Evolutionary conservation across 805 yeast species (phyloP).

Genomic region (Citeromyces nyonsensis): DNA sequence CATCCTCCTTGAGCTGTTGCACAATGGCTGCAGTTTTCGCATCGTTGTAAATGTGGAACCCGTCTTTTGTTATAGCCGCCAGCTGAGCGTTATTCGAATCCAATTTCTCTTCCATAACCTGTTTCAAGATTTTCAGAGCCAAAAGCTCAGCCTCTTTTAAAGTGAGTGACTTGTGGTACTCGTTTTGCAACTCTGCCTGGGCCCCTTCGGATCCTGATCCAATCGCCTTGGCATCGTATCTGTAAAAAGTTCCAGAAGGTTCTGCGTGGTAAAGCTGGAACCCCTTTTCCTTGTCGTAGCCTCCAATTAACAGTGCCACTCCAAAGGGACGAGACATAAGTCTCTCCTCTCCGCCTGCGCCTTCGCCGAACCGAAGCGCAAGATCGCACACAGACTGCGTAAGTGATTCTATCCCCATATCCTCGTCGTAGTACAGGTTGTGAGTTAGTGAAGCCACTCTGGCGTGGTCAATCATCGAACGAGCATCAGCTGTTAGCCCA

Average conservation of each 20-base stretch:
- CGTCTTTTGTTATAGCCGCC: conserved; percentile 82
- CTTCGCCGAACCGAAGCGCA: conserved; percentile 94
- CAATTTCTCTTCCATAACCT: conserved; percentile 97
- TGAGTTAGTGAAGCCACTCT: conserved; percentile 83
- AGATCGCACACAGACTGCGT: conserved; percentile 96
- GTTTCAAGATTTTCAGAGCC: conserved; percentile 80
- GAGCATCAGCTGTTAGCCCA: conserved; percentile 96
- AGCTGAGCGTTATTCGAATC: conserved; percentile 92
- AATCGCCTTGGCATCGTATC: conserved; percentile 96
- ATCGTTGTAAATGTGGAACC: conserved; percentile 76
- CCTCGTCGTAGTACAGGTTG: conserved; percentile 80
- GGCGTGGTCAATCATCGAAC: conserved; percentile 98
- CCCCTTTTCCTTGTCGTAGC: conserved; percentile 83
- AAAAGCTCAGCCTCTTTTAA: conserved; percentile 85
- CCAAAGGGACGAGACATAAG: conserved; percentile 98
- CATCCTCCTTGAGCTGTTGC: conserved; percentile 58
- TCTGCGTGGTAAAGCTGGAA: conserved; percentile 98
- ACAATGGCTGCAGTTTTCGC: conserved; percentile 75
- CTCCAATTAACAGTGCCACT: conserved; percentile 92
- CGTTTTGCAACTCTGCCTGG: conserved; percentile 92
- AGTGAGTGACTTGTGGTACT: conserved; percentile 86
- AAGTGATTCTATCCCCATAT: conserved; percentile 80
- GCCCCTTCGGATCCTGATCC: conserved; percentile 99
- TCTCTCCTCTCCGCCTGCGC: conserved; percentile 90
- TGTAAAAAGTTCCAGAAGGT: conserved; percentile 95